Conservation (phyloP, 164 flowering plant genomes). For the Tinospora cordifolia region DNA sequence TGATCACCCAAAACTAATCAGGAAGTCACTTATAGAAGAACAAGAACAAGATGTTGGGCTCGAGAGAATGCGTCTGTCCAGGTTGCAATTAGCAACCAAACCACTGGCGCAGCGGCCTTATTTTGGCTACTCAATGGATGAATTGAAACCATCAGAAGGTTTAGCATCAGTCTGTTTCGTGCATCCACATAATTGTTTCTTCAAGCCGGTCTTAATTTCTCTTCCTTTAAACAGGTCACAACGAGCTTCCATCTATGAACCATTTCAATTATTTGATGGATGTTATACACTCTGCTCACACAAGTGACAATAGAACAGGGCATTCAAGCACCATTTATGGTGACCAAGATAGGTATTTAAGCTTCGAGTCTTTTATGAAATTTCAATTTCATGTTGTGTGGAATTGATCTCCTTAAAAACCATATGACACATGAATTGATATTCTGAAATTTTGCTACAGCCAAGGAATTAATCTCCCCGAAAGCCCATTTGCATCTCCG, state of each 20-base stretch:
- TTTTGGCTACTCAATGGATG: slow-evolving; percentile 43
- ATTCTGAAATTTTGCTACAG: slow-evolving; percentile 20
- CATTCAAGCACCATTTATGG: slow-evolving; percentile 24
- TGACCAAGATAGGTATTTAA: slow-evolving; percentile 46
- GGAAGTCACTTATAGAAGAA: slow-evolving; percentile 50
- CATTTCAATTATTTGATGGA: slow-evolving; percentile 32
- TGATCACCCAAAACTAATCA: slow-evolving; percentile 40
- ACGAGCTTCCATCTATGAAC: slow-evolving; percentile 28
- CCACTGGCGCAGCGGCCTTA: slow-evolving; percentile 23
- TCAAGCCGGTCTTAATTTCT: neutral
- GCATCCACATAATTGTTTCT: neutral
- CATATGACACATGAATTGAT: slow-evolving; percentile 9
- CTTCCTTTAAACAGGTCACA: slow-evolving; percentile 17
- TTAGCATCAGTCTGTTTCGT: neutral
- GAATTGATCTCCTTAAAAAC: slow-evolving; percentile 55
- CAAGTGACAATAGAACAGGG: slow-evolving; percentile 30
- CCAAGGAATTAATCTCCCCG: slow-evolving; percentile 52
- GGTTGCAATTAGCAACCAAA: slow-evolving; percentile 37
- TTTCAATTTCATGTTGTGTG: slow-evolving; percentile 15
- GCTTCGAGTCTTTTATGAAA: neutral
- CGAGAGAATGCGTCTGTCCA: slow-evolving; percentile 42
- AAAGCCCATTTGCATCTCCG: slow-evolving; percentile 62
- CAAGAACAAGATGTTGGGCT: slow-evolving; percentile 50
- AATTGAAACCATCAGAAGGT: slow-evolving; percentile 38
- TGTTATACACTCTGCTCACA: slow-evolving; percentile 33